These are phyloP conservation scores for Andalucia godoyi DNA, from an alignment of 78 protist genomes.

Conservation along the genomic window DNA sequence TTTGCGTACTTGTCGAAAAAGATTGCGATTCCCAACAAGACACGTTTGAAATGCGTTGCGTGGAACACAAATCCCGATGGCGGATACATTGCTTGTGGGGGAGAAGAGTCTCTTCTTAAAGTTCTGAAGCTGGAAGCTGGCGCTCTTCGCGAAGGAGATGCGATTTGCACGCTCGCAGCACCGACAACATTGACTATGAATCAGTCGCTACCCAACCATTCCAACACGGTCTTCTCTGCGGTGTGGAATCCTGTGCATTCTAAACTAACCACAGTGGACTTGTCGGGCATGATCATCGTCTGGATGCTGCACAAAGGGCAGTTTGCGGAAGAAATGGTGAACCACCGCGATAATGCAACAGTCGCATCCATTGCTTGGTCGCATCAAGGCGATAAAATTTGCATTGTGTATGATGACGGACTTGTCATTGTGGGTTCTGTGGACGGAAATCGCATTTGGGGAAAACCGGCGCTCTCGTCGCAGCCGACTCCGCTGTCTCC, in stretches of 20 bases:
- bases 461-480: constrained; percentile 13
- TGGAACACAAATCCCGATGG: constrained; percentile 58
- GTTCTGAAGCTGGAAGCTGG: constrained; percentile 24
- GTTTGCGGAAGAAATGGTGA: constrained; percentile 82
- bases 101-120: constrained; percentile 60
- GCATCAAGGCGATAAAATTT: constrained; percentile 49
- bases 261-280: constrained; percentile 57
- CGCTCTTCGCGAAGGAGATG: neutral
- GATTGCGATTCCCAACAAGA: constrained; percentile 66
- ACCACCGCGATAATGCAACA: constrained; percentile 47
- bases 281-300: constrained; percentile 59
- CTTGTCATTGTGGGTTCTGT: constrained; percentile 62
- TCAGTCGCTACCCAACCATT: constrained; percentile 62
- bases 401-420: constrained; percentile 72
- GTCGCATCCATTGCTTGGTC: constrained; percentile 60
- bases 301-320: constrained; percentile 39
- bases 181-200: constrained; percentile 44
- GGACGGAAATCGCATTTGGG: constrained; percentile 66
- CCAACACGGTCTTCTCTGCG: neutral
- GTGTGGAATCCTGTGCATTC: constrained; percentile 54
- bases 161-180: neutral
- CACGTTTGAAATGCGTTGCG: constrained; percentile 16
- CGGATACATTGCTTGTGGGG: constrained; percentile 74
- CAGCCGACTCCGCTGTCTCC: neutral
- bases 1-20: constrained; percentile 45